phyloP scores from a whole-genome alignment of 148 eudicot genomes.

The Spergularia marina region DNA sequence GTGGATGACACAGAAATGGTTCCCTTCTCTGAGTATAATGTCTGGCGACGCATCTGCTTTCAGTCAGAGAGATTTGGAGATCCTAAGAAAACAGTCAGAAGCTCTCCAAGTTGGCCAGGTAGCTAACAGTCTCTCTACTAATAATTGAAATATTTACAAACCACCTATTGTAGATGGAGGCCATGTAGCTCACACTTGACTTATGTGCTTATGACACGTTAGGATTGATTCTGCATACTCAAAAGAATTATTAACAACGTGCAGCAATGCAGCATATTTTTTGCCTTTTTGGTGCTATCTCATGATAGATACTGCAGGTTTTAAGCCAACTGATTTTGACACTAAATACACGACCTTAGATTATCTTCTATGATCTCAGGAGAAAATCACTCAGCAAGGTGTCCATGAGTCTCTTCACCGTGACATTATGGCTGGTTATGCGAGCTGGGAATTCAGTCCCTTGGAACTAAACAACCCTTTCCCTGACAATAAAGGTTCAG shows the following conservation, averaged over 20 bases:
- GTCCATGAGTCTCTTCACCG: slow-evolving; percentile 54
- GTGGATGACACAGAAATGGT: slow-evolving; percentile 84
- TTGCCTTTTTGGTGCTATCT: background rate
- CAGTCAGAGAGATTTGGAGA: slow-evolving; percentile 44
- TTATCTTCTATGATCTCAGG: slow-evolving; percentile 36
- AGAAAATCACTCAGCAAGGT: slow-evolving; percentile 68
- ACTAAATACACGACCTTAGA: background rate
- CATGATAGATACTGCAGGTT: background rate
- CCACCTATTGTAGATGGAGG: slow-evolving; percentile 1
- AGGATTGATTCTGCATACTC: background rate
- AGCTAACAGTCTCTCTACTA: slow-evolving; percentile 3
- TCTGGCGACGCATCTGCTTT: slow-evolving; percentile 30
- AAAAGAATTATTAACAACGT: background rate
- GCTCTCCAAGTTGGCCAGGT: slow-evolving; percentile 45
- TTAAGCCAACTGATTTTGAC: background rate
- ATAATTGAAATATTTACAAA: background rate
- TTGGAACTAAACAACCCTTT: slow-evolving; percentile 58
- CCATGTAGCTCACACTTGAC: slow-evolving; percentile 38
- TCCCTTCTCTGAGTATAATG: slow-evolving; percentile 43
- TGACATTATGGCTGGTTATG: slow-evolving; percentile 57
- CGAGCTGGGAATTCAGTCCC: slow-evolving; percentile 71
- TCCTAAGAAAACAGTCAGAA: slow-evolving; percentile 39
- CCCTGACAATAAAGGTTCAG: slow-evolving; percentile 52
- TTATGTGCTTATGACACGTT: background rate
- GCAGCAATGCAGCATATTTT: background rate